phyloP scores from a whole-genome alignment of 176 grass and related monocot species.

The Tuctoria greenei region DNA sequence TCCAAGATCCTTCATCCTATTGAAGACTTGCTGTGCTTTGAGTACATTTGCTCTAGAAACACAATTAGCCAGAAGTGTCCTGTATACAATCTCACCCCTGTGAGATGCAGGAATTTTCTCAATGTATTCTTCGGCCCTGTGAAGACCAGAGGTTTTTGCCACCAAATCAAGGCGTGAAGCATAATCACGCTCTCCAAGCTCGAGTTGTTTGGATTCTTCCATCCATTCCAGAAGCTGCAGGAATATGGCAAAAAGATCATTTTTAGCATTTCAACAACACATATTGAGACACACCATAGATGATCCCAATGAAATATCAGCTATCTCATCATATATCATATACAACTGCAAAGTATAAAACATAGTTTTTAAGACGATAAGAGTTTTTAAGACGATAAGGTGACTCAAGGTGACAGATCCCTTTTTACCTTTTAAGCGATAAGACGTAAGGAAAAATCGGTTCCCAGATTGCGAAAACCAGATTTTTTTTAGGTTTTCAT shows the following conservation, averaged over 20 bases:
- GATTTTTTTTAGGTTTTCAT: too few species aligned
- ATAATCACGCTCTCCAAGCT: constrained; percentile 62
- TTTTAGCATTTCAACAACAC: constrained; percentile 12
- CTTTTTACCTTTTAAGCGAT: too few species aligned
- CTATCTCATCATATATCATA: not conserved
- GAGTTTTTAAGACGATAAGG: too few species aligned
- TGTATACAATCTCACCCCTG: constrained; percentile 64
- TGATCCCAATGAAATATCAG: constrained; percentile 11
- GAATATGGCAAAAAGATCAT: constrained; percentile 23
- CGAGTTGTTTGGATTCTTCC: constrained; percentile 48
- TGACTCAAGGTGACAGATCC: too few species aligned
- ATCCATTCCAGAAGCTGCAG: constrained; percentile 64
- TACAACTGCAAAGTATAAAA: too few species aligned
- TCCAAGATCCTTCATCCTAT: constrained; percentile 64
- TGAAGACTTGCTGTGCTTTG: constrained; percentile 67
- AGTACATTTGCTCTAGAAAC: constrained; percentile 47
- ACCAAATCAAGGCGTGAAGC: constrained; percentile 55
- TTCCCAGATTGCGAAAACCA: too few species aligned
- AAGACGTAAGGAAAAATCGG: too few species aligned
- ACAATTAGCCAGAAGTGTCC: constrained; percentile 69
- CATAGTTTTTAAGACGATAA: too few species aligned
- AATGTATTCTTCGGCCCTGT: constrained; percentile 60
- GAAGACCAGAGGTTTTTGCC: constrained; percentile 61
- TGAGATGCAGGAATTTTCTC: constrained; percentile 54
- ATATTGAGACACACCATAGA: not conserved